Conservation (phyloP, 768 basidiomycete species). For the Amanita inopinata region DNA sequence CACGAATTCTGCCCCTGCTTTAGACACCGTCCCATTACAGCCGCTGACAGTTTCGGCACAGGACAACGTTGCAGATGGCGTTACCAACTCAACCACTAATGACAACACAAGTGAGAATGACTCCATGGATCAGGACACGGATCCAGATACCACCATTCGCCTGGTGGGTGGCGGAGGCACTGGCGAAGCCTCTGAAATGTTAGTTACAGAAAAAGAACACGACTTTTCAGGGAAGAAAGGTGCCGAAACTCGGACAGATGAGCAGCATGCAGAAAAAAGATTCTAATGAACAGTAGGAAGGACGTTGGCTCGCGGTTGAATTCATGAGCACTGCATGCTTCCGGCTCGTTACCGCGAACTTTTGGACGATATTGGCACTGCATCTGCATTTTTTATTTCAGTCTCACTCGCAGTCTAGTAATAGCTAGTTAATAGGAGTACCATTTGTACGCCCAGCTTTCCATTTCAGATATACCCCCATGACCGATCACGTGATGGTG, state of each 20-base stretch:
- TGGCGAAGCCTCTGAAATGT: conserved; percentile 23
- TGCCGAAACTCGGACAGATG: conserved; percentile 26
- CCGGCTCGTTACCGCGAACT: not conserved
- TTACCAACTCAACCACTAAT: conserved; percentile 2
- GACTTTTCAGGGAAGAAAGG: not conserved
- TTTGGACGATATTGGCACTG: no score
- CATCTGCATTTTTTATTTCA: no score
- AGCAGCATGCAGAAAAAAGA: conserved; percentile 43
- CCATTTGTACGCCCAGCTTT: not conserved
- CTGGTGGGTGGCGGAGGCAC: conserved; percentile 49
- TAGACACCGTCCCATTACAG: conserved; percentile 28
- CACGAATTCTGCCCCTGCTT: conserved; percentile 28
- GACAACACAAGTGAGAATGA: no score
- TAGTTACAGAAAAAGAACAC: not conserved
- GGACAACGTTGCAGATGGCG: not conserved
- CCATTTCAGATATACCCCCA: not conserved
- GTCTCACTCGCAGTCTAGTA: no score
- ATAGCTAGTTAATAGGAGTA: not conserved
- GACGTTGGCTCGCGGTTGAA: conserved; percentile 15
- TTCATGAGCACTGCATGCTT: not conserved
- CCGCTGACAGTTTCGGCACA: conserved; percentile 17
- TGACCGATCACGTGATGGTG: conserved; percentile 8
- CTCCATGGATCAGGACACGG: no score
- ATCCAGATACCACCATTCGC: conserved; percentile 39
- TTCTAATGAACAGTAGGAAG: conserved; percentile 36